Conservation (phyloP, 1,139 yeast genomes). For the Hansenula sp. region DNA sequence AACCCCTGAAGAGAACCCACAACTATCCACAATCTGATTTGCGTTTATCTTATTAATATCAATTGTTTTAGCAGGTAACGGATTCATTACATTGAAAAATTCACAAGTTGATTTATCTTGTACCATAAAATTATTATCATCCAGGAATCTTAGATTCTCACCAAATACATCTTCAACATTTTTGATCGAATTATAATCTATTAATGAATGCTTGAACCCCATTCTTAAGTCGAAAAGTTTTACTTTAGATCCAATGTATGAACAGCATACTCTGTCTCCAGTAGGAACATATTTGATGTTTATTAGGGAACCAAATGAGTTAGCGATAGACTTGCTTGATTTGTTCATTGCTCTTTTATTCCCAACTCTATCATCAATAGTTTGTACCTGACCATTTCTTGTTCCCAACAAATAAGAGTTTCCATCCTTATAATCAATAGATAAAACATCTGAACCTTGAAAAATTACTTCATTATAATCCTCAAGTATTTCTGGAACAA, state of each 20-base stretch:
- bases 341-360: background rate
- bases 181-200: slow-evolving; percentile 6
- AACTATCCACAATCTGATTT: background rate
- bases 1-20: background rate
- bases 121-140: slow-evolving; percentile 2
- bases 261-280: slow-evolving; percentile 5
- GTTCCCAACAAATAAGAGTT: slow-evolving; percentile 11
- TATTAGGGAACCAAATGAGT: slow-evolving; percentile 7
- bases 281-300: slow-evolving; percentile 4
- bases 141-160: slow-evolving; percentile 5
- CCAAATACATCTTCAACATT: slow-evolving; percentile 6
- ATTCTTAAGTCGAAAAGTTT: slow-evolving; percentile 10
- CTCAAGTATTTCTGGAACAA: background rate
- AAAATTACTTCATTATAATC: background rate
- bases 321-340: background rate
- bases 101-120: slow-evolving; percentile 2
- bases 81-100: slow-evolving; percentile 1
- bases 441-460: slow-evolving; percentile 9
- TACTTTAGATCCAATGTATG: slow-evolving; percentile 8
- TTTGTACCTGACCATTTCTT: slow-evolving; percentile 14
- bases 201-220: slow-evolving; percentile 6
- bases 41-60: background rate
- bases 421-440: slow-evolving; percentile 5
- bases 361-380: slow-evolving; percentile 15
- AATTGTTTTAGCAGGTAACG: background rate